Conservation (phyloP, 305 asterid species). For the Fraxinus velutina region DNA sequence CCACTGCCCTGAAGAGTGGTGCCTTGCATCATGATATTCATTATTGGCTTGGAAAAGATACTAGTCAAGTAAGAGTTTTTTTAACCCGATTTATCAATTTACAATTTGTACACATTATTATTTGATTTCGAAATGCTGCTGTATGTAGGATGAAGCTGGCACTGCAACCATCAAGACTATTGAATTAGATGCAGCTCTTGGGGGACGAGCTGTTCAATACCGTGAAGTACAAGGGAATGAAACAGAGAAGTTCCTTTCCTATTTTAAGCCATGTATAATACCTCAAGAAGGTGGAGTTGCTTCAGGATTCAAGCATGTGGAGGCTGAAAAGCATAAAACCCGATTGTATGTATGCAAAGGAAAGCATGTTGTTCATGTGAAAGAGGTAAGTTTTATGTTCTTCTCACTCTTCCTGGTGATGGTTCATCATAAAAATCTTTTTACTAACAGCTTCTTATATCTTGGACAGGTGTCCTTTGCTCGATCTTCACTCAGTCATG, state of each 20-base stretch:
- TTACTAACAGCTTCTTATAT: conserved; percentile 21
- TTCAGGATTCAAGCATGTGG: conserved; percentile 53
- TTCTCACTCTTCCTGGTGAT: neutral
- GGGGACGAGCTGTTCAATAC: conserved; percentile 80
- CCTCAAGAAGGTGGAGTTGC: conserved; percentile 74
- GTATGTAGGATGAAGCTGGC: conserved; percentile 52
- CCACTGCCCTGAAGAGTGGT: conserved; percentile 62
- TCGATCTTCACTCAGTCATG: conserved; percentile 83
- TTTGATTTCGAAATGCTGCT: conserved; percentile 22
- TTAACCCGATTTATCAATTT: neutral
- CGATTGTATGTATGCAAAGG: conserved; percentile 82
- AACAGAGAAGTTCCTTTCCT: conserved; percentile 81
- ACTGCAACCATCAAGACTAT: conserved; percentile 64
- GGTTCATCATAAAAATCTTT: neutral
- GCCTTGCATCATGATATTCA: conserved; percentile 75
- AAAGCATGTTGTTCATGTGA: conserved; percentile 74
- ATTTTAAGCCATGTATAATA: conserved; percentile 85
- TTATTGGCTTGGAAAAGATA: conserved; percentile 79
- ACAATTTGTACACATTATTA: conserved; percentile 1
- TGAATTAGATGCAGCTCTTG: conserved; percentile 81
- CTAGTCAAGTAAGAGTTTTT: conserved; percentile 54
- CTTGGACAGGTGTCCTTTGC: conserved; percentile 67
- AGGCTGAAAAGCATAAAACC: conserved; percentile 49
- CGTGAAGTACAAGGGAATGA: conserved; percentile 90
- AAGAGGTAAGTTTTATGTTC: conserved; percentile 52